Conservation (phyloP, 1,139 yeast genomes). For the Protomyces inouyei region DNA sequence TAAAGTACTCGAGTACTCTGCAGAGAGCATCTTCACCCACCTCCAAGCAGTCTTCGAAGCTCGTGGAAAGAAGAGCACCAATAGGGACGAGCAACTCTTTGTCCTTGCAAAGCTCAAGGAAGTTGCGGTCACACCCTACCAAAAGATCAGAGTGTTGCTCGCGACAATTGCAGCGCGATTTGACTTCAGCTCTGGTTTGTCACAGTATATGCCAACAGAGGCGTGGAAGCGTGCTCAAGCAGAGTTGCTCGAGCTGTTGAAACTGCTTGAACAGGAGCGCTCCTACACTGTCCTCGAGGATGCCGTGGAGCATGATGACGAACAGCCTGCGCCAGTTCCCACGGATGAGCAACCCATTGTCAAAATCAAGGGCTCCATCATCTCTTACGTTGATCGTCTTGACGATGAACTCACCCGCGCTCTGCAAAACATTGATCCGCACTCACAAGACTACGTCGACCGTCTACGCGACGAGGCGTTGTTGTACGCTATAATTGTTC, state of each 20-base stretch:
- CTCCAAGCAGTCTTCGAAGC: constrained; percentile 74
- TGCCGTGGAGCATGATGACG: constrained; percentile 73
- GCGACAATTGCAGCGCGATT: constrained; percentile 83
- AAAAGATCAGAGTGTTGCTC: constrained; percentile 70
- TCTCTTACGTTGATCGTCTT: constrained; percentile 83
- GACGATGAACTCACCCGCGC: constrained; percentile 92
- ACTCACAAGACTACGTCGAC: constrained; percentile 86
- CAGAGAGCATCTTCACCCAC: constrained; percentile 60
- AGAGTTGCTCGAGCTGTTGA: constrained; percentile 61
- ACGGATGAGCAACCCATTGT: constrained; percentile 58
- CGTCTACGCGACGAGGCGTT: constrained; percentile 82
- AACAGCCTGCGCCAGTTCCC: constrained; percentile 52
- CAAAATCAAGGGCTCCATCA: constrained; percentile 74
- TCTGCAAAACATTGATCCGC: constrained; percentile 85
- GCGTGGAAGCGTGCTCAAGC: constrained; percentile 64
- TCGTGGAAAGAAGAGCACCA: constrained; percentile 94
- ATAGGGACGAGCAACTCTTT: constrained; percentile 70
- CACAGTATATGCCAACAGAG: constrained; percentile 68
- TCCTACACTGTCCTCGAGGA: constrained; percentile 70
- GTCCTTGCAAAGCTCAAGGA: constrained; percentile 61
- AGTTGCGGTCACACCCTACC: constrained; percentile 58
- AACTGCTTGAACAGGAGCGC: constrained; percentile 60
- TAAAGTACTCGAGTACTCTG: constrained; percentile 40
- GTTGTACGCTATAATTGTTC: constrained; percentile 69
- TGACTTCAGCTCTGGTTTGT: constrained; percentile 61